A percentile compares a stretch with the other conserved stretches of the same genome.
Conservation (phyloP, 192 early-diverging fungal genomes). For the Glomus cerebriforme region DNA sequence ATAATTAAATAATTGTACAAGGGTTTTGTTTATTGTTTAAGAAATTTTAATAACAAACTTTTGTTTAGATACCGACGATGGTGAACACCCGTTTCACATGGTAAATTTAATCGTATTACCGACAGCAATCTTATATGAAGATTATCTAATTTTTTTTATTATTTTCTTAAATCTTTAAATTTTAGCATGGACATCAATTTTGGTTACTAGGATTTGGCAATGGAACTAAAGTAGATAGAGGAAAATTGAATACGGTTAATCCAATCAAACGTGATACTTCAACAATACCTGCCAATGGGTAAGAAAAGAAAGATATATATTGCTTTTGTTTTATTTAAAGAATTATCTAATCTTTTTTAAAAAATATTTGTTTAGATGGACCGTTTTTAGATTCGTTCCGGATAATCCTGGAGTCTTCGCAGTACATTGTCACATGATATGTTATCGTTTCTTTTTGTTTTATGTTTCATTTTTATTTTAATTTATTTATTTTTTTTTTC, state of each 20-base stretch:
- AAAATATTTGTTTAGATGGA: slow-evolving; percentile 28
- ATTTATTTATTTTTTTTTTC: too few species aligned
- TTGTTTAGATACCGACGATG: slow-evolving; percentile 15
- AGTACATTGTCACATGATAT: slow-evolving; percentile 48
- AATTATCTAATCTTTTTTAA: not conserved
- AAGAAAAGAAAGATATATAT: too few species aligned
- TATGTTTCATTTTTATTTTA: not conserved
- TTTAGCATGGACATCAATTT: slow-evolving; percentile 48
- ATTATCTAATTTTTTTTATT: not conserved
- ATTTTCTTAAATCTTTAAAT: too few species aligned
- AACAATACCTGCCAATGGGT: slow-evolving; percentile 39
- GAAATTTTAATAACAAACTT: not conserved
- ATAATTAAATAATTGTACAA: slow-evolving; percentile 12
- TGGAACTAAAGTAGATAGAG: slow-evolving; percentile 38
- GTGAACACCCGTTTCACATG: slow-evolving; percentile 46
- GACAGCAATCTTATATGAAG: too few species aligned
- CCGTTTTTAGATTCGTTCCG: slow-evolving; percentile 39
- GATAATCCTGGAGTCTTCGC: slow-evolving; percentile 52
- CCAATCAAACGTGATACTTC: slow-evolving; percentile 44
- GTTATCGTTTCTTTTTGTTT: not conserved
- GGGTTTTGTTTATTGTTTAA: not conserved
- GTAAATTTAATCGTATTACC: not conserved
- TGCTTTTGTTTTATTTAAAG: not conserved
- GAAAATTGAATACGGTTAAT: slow-evolving; percentile 35
- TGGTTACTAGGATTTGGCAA: slow-evolving; percentile 48